Evolutionary conservation across 164 flowering plant species (phyloP).

Genomic region (Platanus orientalis): DNA sequence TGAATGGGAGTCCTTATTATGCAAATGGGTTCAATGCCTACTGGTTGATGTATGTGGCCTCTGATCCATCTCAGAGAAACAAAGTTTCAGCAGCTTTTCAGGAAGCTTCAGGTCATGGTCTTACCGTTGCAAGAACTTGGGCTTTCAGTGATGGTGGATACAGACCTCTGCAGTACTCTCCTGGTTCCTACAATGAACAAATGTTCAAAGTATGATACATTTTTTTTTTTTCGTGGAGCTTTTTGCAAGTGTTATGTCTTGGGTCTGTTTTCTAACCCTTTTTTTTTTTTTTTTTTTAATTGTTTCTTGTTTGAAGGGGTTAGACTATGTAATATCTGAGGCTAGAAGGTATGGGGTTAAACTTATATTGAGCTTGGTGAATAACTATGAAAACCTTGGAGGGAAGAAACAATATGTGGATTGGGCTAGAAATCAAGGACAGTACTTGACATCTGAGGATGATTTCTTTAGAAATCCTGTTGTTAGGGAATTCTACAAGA

Average conservation of each 20-base stretch:
- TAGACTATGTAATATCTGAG: conserved; percentile 75
- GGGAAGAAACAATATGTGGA: conserved; percentile 78
- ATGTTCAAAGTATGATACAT: conserved; percentile 46
- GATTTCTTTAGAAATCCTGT: conserved; percentile 66
- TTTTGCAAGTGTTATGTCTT: not conserved
- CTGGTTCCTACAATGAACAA: conserved; percentile 71
- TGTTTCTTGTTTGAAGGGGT: conserved; percentile 38
- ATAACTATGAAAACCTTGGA: conserved; percentile 72
- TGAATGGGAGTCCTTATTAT: conserved; percentile 63
- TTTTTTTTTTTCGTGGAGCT: not conserved
- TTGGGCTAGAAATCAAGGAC: conserved; percentile 68
- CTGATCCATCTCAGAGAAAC: conserved; percentile 54
- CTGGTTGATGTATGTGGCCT: conserved; percentile 71
- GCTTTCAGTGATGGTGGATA: conserved; percentile 48
- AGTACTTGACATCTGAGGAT: conserved; percentile 59
- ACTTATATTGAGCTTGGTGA: conserved; percentile 64
- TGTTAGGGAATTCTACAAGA: conserved; percentile 65
- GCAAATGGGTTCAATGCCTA: conserved; percentile 90
- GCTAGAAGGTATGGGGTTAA: conserved; percentile 69
- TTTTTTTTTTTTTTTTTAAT: not conserved
- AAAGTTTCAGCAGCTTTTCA: conserved; percentile 57
- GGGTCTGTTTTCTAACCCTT: not conserved
- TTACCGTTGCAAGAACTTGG: conserved; percentile 73
- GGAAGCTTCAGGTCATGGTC: conserved; percentile 54
- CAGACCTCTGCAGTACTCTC: conserved; percentile 58